Evolutionary conservation across 2,329 filamentous ascomycete genomes (phyloP).

Genomic region (Ophiocordyceps australis): DNA sequence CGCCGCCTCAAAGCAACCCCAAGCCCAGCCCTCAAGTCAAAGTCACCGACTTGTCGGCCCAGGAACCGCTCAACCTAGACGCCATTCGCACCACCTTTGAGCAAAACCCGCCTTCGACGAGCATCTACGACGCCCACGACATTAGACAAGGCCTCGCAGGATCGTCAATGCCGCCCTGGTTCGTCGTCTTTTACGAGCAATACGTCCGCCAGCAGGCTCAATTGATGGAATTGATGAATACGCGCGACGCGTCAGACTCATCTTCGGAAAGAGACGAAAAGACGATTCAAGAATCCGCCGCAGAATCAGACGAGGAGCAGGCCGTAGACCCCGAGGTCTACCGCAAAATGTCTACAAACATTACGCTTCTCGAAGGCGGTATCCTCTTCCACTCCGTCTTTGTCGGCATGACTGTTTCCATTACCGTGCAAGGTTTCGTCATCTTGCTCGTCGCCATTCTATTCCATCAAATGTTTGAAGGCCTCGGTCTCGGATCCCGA

Average conservation of each 20-base stretch:
- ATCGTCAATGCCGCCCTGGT: constrained; percentile 38
- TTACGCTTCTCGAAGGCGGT: constrained; percentile 56
- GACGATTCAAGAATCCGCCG: too few relatives aligned
- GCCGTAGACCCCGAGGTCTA: constrained; percentile 25
- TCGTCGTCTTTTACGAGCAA: constrained; percentile 44
- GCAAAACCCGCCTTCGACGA: too few relatives aligned
- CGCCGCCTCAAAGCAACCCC: not conserved
- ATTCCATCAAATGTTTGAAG: constrained; percentile 55
- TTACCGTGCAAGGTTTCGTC: constrained; percentile 48
- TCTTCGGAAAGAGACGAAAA: too few relatives aligned
- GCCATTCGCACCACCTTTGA: too few relatives aligned
- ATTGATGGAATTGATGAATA: constrained; percentile 36
- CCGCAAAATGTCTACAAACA: constrained; percentile 52
- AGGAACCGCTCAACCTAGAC: too few relatives aligned
- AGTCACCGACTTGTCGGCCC: too few relatives aligned
- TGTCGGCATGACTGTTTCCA: constrained; percentile 54
- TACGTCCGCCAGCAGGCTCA: constrained; percentile 42
- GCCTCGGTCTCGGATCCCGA: constrained; percentile 51
- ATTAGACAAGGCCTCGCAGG: constrained; percentile 6
- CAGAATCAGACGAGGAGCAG: constrained; percentile 27
- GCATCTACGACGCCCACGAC: constrained; percentile 17
- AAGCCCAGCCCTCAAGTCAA: too few relatives aligned
- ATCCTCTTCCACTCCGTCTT: constrained; percentile 68
- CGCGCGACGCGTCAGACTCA: too few relatives aligned
- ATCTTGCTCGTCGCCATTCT: constrained; percentile 50